These are phyloP conservation scores for Colletotrichum trifolii DNA, from an alignment of 2,329 filamentous ascomycete genomes.

Conservation along the genomic window DNA sequence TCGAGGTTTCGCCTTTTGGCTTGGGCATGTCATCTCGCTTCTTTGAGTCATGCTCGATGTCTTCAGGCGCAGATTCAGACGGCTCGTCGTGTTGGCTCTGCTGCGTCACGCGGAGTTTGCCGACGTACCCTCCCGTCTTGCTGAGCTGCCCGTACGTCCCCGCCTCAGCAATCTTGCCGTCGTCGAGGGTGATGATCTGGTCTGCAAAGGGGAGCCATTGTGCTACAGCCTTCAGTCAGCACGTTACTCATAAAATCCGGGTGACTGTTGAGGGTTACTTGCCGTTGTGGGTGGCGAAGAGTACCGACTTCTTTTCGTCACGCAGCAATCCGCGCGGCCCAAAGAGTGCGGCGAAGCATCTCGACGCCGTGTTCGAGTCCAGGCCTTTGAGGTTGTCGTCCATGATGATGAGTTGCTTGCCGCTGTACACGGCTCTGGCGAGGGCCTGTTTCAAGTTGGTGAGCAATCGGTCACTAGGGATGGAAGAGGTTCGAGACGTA, in stretches of 20 bases:
- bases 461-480: too few species aligned
- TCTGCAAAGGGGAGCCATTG: slow-evolving; percentile 24
- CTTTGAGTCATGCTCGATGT: background rate
- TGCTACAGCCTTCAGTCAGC: background rate
- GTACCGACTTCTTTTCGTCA: slow-evolving; percentile 48
- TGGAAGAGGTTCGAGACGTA: background rate
- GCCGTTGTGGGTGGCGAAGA: slow-evolving; percentile 53
- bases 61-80: background rate
- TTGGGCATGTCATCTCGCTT: background rate
- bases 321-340: slow-evolving; percentile 41
- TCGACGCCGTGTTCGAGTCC: slow-evolving; percentile 19
- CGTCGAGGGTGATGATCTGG: slow-evolving; percentile 16
- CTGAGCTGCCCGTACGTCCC: slow-evolving; percentile 15
- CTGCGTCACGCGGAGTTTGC: slow-evolving; percentile 3
- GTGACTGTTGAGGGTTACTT: background rate
- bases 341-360: slow-evolving; percentile 19
- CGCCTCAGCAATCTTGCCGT: slow-evolving; percentile 13
- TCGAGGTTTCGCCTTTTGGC: background rate
- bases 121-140: slow-evolving; percentile 15
- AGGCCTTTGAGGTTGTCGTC: slow-evolving; percentile 30
- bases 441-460: background rate
- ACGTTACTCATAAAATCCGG: background rate
- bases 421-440: slow-evolving; percentile 25
- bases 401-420: slow-evolving; percentile 23
- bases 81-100: background rate